These are phyloP conservation scores for Monsonia emarginata DNA, from an alignment of 441 rosid species.

Conservation along the genomic window DNA sequence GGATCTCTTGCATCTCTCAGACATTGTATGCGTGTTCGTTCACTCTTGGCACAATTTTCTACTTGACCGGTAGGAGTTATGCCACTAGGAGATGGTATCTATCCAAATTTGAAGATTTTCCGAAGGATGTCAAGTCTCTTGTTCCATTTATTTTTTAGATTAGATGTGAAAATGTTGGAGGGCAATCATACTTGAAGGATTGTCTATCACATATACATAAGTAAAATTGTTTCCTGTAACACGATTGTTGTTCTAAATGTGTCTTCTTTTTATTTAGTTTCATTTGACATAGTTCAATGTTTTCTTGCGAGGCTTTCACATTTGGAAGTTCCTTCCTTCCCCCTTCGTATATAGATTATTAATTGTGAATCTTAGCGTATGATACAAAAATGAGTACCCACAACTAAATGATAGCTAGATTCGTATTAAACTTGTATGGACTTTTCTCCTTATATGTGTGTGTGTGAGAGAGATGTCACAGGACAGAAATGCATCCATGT, in stretches of 20 bases:
- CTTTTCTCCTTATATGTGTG: not conserved
- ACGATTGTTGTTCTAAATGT: not conserved
- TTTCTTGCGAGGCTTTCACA: not conserved
- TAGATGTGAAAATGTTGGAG: slow-evolving; percentile 18
- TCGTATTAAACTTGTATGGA: not conserved
- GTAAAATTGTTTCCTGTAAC: not conserved
- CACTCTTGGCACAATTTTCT: slow-evolving; percentile 30
- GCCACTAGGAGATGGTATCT: slow-evolving; percentile 64
- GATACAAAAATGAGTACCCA: not conserved
- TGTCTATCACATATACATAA: not conserved
- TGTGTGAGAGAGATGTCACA: too few relatives aligned
- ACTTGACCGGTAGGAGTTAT: slow-evolving; percentile 49
- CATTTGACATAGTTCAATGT: not conserved
- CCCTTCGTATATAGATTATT: not conserved
- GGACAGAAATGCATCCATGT: too few relatives aligned
- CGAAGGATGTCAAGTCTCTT: slow-evolving; percentile 37
- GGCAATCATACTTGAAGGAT: not conserved
- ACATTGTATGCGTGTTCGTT: slow-evolving; percentile 31
- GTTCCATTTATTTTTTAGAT: slow-evolving; percentile 46
- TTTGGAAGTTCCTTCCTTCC: not conserved
- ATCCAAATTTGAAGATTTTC: slow-evolving; percentile 55
- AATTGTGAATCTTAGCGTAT: not conserved
- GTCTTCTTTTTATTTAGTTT: not conserved
- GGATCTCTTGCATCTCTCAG: slow-evolving; percentile 48
- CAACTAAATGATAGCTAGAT: not conserved